Percentiles rank a stretch among this genome's conserved stretches.
Evolutionary conservation across 768 basidiomycete genomes (phyloP).

Genomic region (Hysterangium stoloniferum): DNA sequence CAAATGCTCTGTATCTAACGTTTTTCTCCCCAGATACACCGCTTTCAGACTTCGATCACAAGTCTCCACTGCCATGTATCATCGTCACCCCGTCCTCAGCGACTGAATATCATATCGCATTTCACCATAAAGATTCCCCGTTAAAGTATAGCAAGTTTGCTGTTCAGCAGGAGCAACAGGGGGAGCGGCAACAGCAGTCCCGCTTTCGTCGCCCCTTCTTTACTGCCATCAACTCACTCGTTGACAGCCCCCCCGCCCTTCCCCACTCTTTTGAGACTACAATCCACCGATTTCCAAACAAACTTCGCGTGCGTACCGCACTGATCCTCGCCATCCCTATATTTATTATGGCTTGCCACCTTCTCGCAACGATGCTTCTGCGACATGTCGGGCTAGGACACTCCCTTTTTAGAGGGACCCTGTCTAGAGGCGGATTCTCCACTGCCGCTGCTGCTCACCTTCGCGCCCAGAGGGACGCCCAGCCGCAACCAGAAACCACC

Average conservation of each 20-base stretch:
- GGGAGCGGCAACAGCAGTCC: conserved; percentile 3
- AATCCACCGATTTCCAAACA: not conserved
- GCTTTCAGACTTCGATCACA: conserved; percentile 7
- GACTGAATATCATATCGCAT: conserved; percentile 10
- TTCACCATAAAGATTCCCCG: conserved; percentile 6
- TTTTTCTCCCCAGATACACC: conserved; percentile 2
- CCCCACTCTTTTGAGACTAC: not conserved
- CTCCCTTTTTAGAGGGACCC: not conserved
- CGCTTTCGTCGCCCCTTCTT: conserved; percentile 4
- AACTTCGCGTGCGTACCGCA: not conserved
- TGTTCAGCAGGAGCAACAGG: conserved; percentile 5
- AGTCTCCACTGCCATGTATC: conserved; percentile 9
- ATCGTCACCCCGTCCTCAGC: conserved; percentile 9
- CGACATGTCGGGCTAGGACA: not conserved
- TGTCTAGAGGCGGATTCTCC: conserved; percentile 5
- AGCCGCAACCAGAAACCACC: not conserved
- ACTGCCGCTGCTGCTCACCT: conserved; percentile 5
- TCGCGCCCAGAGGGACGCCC: conserved; percentile 3
- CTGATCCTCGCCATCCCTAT: conserved; percentile 5
- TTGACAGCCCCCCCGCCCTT: not conserved
- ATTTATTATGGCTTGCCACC: conserved; percentile 9
- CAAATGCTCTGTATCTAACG: not conserved
- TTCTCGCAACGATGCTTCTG: conserved; percentile 2
- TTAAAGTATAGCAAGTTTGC: not conserved
- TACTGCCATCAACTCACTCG: not conserved